phyloP scores from a whole-genome alignment of 1,284 basidiomycete genomes.

The Sphagnurus paluster region DNA sequence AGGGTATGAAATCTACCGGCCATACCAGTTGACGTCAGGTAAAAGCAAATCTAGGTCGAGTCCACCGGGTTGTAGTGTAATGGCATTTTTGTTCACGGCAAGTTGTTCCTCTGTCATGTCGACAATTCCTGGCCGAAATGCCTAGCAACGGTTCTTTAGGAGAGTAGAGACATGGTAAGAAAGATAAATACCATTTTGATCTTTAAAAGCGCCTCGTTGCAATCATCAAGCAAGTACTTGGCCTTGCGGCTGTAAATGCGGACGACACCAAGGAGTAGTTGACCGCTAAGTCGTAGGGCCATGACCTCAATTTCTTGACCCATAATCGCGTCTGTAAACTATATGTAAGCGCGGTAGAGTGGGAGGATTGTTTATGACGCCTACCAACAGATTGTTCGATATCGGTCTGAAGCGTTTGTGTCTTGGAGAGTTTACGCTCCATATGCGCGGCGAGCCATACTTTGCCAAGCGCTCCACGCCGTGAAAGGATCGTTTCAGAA shows the following conservation, averaged over 20 bases:
- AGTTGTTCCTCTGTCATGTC: conserved; percentile 96
- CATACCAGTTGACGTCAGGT: conserved; percentile 79
- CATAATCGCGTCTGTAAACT: conserved; percentile 76
- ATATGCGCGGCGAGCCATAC: conserved; percentile 99
- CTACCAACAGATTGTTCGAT: conserved; percentile 94
- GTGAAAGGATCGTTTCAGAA: conserved; percentile 89
- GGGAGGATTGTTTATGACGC: conserved; percentile 30
- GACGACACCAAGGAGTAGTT: conserved; percentile 93
- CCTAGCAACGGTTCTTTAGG: conserved; percentile 6
- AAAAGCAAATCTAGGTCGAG: conserved; percentile 80
- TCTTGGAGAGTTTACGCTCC: conserved; percentile 96
- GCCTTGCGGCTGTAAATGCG: conserved; percentile 98
- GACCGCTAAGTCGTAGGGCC: conserved; percentile 93
- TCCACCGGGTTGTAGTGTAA: conserved; percentile 76
- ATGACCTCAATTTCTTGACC: conserved; percentile 86
- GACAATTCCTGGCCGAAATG: conserved; percentile 79
- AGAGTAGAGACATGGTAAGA: neutral
- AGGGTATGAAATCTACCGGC: neutral
- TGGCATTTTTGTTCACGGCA: conserved; percentile 82
- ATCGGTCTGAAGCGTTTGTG: conserved; percentile 90
- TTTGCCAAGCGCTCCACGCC: conserved; percentile 91
- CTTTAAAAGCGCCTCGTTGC: conserved; percentile 93
- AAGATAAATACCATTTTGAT: conserved; percentile 80
- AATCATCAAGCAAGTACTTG: conserved; percentile 96
- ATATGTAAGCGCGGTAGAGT: neutral